These are phyloP conservation scores for Yarrowia divulgata DNA, from an alignment of 805 yeast genomes.

Conservation along the genomic window DNA sequence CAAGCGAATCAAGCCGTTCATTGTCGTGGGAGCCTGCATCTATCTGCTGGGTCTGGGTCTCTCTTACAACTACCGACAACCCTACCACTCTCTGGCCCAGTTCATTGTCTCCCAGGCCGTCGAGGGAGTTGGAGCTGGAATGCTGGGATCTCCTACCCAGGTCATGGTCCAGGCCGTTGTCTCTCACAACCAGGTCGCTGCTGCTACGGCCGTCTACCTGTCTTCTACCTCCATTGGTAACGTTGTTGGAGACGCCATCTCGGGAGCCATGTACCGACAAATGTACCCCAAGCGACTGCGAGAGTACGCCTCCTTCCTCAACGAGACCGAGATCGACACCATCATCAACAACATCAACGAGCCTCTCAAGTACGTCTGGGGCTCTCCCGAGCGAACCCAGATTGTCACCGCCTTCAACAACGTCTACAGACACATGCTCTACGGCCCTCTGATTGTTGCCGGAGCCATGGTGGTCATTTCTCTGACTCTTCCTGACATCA, in stretches of 20 bases:
- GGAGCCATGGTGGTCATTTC: slow-evolving; percentile 40
- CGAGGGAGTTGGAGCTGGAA: slow-evolving; percentile 76
- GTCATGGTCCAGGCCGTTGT: slow-evolving; percentile 66
- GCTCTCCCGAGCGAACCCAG: slow-evolving; percentile 38
- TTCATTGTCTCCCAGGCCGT: slow-evolving; percentile 69
- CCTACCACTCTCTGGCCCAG: slow-evolving; percentile 59
- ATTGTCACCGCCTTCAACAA: slow-evolving; percentile 40
- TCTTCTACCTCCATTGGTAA: slow-evolving; percentile 68
- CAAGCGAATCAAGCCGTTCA: slow-evolving; percentile 65
- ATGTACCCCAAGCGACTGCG: slow-evolving; percentile 55
- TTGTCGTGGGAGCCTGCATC: slow-evolving; percentile 62
- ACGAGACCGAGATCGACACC: slow-evolving; percentile 17
- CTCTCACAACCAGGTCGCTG: slow-evolving; percentile 70
- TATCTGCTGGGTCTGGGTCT: slow-evolving; percentile 72
- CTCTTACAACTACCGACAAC: slow-evolving; percentile 63
- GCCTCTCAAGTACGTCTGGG: slow-evolving; percentile 40
- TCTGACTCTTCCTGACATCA: slow-evolving; percentile 34
- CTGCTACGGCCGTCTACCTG: slow-evolving; percentile 63
- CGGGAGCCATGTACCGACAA: slow-evolving; percentile 78
- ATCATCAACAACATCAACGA: slow-evolving; percentile 33
- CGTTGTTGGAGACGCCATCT: slow-evolving; percentile 66
- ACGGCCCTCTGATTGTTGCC: slow-evolving; percentile 39
- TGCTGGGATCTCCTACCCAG: slow-evolving; percentile 70
- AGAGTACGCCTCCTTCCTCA: slow-evolving; percentile 26
- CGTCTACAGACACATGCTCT: slow-evolving; percentile 39